Conservation (phyloP, 2,329 filamentous ascomycete genomes). For the Neocucurbitaria cava region DNA sequence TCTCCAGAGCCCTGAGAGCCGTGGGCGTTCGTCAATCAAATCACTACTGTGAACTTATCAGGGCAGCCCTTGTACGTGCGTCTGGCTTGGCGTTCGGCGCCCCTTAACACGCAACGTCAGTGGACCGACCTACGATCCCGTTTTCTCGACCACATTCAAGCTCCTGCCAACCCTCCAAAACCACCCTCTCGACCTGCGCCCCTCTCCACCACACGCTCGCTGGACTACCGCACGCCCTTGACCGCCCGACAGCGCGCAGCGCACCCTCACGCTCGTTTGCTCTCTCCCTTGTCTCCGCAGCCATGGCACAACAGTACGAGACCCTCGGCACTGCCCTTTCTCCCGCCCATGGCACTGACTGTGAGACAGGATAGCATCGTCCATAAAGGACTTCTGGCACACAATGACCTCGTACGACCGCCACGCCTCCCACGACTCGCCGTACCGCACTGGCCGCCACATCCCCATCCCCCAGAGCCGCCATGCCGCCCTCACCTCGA, state of each 20-base stretch:
- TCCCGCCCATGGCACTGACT: constrained; percentile 30
- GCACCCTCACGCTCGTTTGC: constrained; percentile 23
- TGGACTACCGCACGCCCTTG: constrained; percentile 1
- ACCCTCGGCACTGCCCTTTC: constrained; percentile 1
- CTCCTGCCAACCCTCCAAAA: constrained; percentile 16
- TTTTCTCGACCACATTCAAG: constrained; percentile 23
- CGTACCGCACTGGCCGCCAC: constrained; percentile 88
- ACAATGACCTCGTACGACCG: constrained; percentile 78
- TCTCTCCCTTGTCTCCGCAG: constrained; percentile 14
- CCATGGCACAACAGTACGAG: constrained; percentile 47
- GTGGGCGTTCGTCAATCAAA: constrained; percentile 12
- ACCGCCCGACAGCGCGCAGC: constrained; percentile 16
- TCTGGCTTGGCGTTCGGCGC: constrained; percentile 18
- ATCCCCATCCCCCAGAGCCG: constrained; percentile 85
- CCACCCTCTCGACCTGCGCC: neutral
- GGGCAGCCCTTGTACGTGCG: constrained; percentile 15
- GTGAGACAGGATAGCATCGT: constrained; percentile 46
- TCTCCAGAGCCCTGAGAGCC: no score
- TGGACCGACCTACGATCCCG: constrained; percentile 17
- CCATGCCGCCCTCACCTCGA: constrained; percentile 81
- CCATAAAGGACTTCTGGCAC: constrained; percentile 94
- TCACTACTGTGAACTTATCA: no score
- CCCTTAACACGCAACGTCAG: constrained; percentile 21
- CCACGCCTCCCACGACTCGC: constrained; percentile 90
- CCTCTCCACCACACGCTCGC: constrained; percentile 10